Conservation (phyloP, 148 eudicot species). For the Linanthus parryae region DNA sequence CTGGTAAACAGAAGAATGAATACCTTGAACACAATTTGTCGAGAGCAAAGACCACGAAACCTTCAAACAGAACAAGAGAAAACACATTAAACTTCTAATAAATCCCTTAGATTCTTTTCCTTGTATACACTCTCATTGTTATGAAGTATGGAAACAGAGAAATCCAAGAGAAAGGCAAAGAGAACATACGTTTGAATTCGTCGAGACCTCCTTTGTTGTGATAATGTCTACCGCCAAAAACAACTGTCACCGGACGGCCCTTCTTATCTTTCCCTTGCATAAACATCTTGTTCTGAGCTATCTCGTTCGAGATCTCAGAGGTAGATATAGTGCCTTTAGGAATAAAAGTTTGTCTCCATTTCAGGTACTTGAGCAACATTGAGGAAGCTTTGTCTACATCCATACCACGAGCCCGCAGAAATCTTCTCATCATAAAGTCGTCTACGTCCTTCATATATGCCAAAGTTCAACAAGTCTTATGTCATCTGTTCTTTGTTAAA, state of each 20-base stretch:
- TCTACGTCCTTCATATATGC: slow-evolving; percentile 42
- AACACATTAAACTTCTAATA: too few relatives aligned
- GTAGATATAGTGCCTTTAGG: slow-evolving; percentile 60
- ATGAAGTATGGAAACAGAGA: not conserved
- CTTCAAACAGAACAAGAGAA: slow-evolving; percentile 31
- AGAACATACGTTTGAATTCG: slow-evolving; percentile 64
- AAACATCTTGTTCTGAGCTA: slow-evolving; percentile 66
- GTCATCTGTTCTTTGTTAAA: not conserved
- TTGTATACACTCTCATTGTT: not conserved
- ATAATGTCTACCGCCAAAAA: slow-evolving; percentile 47
- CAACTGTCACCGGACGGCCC: slow-evolving; percentile 52
- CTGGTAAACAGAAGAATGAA: not conserved
- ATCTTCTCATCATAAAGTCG: slow-evolving; percentile 58
- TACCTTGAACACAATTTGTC: slow-evolving; percentile 75
- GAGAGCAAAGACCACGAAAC: slow-evolving; percentile 53
- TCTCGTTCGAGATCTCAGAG: slow-evolving; percentile 39
- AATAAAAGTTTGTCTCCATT: slow-evolving; percentile 54
- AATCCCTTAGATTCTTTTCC: too few relatives aligned
- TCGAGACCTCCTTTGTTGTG: slow-evolving; percentile 59
- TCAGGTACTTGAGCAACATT: slow-evolving; percentile 48
- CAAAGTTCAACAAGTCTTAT: not conserved
- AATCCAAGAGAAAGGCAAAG: not conserved
- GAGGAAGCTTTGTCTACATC: slow-evolving; percentile 62
- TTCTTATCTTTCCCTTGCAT: slow-evolving; percentile 54
- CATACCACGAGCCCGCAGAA: slow-evolving; percentile 68